Base-by-base conservation (phyloP, 352 stramenopile genomes). In the Phytophthora citricola region DNA sequence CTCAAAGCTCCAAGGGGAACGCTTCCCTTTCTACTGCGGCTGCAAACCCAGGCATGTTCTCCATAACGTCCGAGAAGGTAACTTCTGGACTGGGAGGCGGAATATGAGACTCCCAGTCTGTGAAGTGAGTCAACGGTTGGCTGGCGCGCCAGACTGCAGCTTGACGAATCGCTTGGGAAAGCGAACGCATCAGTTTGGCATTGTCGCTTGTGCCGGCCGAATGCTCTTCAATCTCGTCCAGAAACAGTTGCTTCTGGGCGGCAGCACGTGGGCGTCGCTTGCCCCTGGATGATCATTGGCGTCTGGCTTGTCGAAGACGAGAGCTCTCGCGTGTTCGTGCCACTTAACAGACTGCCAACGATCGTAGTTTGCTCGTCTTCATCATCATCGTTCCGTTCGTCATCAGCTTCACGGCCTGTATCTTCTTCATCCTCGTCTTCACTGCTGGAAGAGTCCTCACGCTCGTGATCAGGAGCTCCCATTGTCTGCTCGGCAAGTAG, bases 331-430 rank as follows among this genome's bases (percentile, higher is more conserved):
- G 76, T 58, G 32, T 83, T 89, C 17, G 87, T 90, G 27, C 71
- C 81, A 47, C 85, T 94, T 29, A 93, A 76, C 10, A 95, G 47
- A 69, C 85, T 94, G 1, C 87, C 87, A 8, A 95, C 84, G 5
- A 94, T 55, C 0, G 85, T 95, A 1, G 87, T 94, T 41, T 92
- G 76, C 43, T 93, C 87, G 45, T 93, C 84, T 36, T 91, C 84
- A 48, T 92, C 83, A 15, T 90, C 81, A 41, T 91, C 84, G 24
- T 82, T 83, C 12, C 71, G 40, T 41, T 91, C 83, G 45, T 86
- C 61, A 34, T 73, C 73, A 50, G 78, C 71, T 40, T 76, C 63
- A 12, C 66, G 75, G 14, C 83, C 81, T 5, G 75, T 69, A 40
- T 90, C 81, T 60, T 82, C 68, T 4, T 80, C 72, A 5, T 77